These are phyloP conservation scores for Mycena rebaudengoi DNA, from an alignment of 768 basidiomycete species.

Conservation along the genomic window DNA sequence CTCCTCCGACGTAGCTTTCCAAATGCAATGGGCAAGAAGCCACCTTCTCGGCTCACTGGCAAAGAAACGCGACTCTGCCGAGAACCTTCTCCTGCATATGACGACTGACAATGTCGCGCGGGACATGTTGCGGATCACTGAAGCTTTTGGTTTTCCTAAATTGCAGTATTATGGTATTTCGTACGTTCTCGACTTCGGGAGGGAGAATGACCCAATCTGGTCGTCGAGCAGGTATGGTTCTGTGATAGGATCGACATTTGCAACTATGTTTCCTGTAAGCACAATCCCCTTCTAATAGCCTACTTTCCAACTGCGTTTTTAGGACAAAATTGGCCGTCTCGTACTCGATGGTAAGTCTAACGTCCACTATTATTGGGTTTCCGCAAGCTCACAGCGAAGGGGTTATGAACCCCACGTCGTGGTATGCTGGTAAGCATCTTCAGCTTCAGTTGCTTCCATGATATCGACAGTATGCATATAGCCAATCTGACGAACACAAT, in stretches of 20 bases:
- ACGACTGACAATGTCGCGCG: slow-evolving; percentile 49
- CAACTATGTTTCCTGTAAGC: slow-evolving; percentile 43
- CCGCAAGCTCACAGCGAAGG: background rate
- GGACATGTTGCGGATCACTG: slow-evolving; percentile 48
- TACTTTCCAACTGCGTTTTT: background rate
- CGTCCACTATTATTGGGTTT: background rate
- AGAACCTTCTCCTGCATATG: slow-evolving; percentile 35
- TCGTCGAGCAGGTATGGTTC: slow-evolving; percentile 34
- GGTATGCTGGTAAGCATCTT: slow-evolving; percentile 25
- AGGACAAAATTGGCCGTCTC: slow-evolving; percentile 42
- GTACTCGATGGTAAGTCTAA: slow-evolving; percentile 43
- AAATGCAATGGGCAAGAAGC: slow-evolving; percentile 42
- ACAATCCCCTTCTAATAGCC: too few species aligned
- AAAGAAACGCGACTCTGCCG: slow-evolving; percentile 37
- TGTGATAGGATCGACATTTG: slow-evolving; percentile 41
- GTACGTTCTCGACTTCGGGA: slow-evolving; percentile 21
- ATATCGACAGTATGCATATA: background rate
- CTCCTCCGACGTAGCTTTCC: slow-evolving; percentile 35
- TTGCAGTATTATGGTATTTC: slow-evolving; percentile 41
- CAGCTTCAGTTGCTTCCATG: too few species aligned
- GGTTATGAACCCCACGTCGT: slow-evolving; percentile 26
- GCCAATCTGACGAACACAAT: slow-evolving; percentile 29
- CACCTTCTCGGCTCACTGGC: slow-evolving; percentile 44
- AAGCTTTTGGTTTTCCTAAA: slow-evolving; percentile 43
- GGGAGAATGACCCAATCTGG: too few species aligned